These are phyloP conservation scores for Starmera dryadoides DNA, from an alignment of 805 yeast species.

Conservation along the genomic window DNA sequence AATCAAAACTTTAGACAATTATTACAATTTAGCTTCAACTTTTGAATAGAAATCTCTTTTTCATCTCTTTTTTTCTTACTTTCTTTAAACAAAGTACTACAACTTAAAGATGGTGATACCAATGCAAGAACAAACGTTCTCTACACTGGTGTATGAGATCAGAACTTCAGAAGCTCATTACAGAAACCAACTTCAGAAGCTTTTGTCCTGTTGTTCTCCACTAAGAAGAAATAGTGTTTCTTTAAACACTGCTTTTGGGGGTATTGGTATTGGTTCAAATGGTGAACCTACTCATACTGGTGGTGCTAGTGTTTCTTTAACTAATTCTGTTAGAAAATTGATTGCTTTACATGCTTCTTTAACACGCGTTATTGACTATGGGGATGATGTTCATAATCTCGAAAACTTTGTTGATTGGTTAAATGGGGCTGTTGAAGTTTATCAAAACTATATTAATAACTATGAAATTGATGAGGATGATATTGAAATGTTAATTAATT, in stretches of 20 bases:
- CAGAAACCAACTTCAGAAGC: slow-evolving; percentile 9
- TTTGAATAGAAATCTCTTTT: too few species aligned
- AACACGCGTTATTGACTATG: slow-evolving; percentile 1
- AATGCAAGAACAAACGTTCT: background rate
- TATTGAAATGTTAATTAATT: slow-evolving; percentile 4
- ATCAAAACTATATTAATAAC: slow-evolving; percentile 3
- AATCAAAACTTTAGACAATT: too few species aligned
- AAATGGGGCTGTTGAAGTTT: slow-evolving; percentile 1
- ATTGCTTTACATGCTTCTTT: slow-evolving; percentile 6
- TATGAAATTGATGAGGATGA: slow-evolving; percentile 4
- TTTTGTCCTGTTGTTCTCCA: slow-evolving; percentile 9
- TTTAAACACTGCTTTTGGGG: background rate
- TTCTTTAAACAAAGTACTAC: background rate
- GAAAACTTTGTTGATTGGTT: slow-evolving; percentile 4
- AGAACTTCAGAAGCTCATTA: slow-evolving; percentile 10
- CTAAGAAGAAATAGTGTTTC: background rate
- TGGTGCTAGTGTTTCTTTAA: background rate
- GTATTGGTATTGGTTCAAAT: background rate
- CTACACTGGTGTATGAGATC: slow-evolving; percentile 6
- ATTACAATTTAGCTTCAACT: too few species aligned
- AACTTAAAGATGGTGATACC: background rate
- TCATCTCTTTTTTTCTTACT: background rate
- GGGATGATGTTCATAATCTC: slow-evolving; percentile 1
- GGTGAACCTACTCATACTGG: background rate
- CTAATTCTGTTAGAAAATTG: background rate